A percentile compares a stretch with the other conserved stretches of the same genome.
Conservation (phyloP, 176 grass and related monocot species). For the Avena atlantica region DNA sequence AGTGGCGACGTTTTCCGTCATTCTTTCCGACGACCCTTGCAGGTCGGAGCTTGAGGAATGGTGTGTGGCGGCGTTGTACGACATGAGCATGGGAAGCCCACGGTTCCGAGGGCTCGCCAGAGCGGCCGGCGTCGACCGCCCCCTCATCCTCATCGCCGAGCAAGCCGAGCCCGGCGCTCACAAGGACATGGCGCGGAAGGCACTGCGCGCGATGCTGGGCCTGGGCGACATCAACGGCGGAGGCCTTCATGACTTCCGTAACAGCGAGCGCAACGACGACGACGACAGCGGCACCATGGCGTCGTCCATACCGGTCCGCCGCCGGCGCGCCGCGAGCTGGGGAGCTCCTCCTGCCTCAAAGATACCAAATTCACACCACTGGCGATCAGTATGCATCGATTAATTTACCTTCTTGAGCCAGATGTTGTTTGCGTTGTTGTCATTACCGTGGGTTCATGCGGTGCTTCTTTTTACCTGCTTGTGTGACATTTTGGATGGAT, state of each 20-base stretch:
- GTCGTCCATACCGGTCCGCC: constrained; percentile 49
- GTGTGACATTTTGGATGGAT: constrained; percentile 34
- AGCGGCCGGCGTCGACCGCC: constrained; percentile 60
- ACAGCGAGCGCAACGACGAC: constrained; percentile 34
- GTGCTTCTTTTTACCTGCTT: constrained; percentile 34
- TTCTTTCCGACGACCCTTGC: constrained; percentile 37
- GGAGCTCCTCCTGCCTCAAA: constrained; percentile 26
- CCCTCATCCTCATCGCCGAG: constrained; percentile 59
- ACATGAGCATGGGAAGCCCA: constrained; percentile 70
- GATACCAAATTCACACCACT: constrained; percentile 50
- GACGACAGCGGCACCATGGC: constrained; percentile 36
- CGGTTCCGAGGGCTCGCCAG: constrained; percentile 79
- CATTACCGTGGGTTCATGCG: background rate
- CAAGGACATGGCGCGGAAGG: constrained; percentile 69
- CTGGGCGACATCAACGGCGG: background rate
- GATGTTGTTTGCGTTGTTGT: background rate
- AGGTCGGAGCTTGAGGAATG: constrained; percentile 47
- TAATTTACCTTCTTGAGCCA: background rate
- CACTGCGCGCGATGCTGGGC: constrained; percentile 51
- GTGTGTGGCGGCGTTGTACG: constrained; percentile 72
- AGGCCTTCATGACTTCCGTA: constrained; percentile 6
- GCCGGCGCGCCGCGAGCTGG: constrained; percentile 45
- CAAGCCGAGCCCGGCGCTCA: constrained; percentile 28
- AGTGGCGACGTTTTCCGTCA: constrained; percentile 41
- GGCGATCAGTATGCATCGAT: constrained; percentile 54